Evolutionary conservation across 495 filamentous ascomycete species (phyloP).

Genomic region (Podospora tetraspora): DNA sequence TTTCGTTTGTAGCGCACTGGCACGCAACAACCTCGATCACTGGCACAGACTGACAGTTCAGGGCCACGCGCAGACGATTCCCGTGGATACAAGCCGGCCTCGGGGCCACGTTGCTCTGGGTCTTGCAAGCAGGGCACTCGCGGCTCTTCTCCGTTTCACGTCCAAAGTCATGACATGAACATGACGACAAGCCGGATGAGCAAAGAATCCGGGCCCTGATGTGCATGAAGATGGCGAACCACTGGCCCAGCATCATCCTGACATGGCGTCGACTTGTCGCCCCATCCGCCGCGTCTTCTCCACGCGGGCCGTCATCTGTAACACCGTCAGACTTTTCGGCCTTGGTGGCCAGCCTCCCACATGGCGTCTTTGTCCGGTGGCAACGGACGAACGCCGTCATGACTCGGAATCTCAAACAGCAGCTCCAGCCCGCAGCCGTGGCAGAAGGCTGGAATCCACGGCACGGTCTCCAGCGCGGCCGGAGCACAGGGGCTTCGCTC

Average conservation of each 20-base stretch:
- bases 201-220: neutral
- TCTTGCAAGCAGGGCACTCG: neutral
- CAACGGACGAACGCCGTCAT: neutral
- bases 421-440: neutral
- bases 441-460: neutral
- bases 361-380: neutral
- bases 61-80: neutral
- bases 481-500: neutral
- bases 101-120: neutral
- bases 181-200: neutral
- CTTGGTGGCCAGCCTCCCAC: neutral
- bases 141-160: neutral
- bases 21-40: neutral
- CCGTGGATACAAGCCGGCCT: neutral
- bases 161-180: neutral
- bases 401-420: neutral
- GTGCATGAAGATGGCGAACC: neutral
- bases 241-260: neutral
- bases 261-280: neutral
- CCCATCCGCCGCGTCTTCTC: neutral
- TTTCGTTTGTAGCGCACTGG: neutral
- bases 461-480: neutral
- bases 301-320: neutral
- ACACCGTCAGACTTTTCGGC: neutral
- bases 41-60: neutral